Base-by-base conservation (phyloP, 2,329 filamentous ascomycete genomes). In the Arthrinium phaeospermum region DNA sequence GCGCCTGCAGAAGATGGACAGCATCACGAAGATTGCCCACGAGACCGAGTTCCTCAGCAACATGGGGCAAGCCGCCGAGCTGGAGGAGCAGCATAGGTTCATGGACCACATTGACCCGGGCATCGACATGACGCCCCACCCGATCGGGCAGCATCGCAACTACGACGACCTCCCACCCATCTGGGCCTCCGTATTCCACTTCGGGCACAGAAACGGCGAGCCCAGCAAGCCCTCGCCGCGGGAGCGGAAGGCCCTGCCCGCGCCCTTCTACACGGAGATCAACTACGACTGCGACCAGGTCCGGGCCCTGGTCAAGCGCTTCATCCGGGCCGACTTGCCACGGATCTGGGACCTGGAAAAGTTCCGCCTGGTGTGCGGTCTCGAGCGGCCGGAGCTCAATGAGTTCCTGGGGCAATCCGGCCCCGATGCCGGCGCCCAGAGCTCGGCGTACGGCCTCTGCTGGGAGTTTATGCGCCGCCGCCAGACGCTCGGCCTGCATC, bases 231-330 rank as follows among this genome's bases (percentile, higher is more conserved):
- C 53, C 14, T 5, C 19, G 5, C 53, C 53, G 14, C 30, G 34
- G 8, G 10, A 30, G 37, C 27, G 4, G 22, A 45, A 44, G 64
- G n/a, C 37, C 22, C 27, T 44, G 5, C 12, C 37, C n/a, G 22
- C 6, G 16, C 24, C 24, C 53, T 44, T 44, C 44, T 22, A 44
- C 64, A 16, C 3, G 34, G 22, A 45, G 12, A 45, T 68, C 4
- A 44, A 68, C 19, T 44, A 68, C 44, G 37, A 68, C 64, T 68
- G 64, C 44, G 64, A 68, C 64, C 64, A 68, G 64, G 64, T 68
- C 64, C 64, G 37, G 12, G 24, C 64, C 22, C 64, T 68, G 12
- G 14, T 45, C 64, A 68, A 68, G 37, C 37, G 37, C 12, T 61
- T 34, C 19, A 30, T 34, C 5, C 19, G 27, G 27, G 12, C 1